Evolutionary conservation across 2,329 filamentous ascomycete genomes (phyloP), one percentile per base, ranked within the genome.

Genomic region (Pseudogymnoascus sp.): DNA sequence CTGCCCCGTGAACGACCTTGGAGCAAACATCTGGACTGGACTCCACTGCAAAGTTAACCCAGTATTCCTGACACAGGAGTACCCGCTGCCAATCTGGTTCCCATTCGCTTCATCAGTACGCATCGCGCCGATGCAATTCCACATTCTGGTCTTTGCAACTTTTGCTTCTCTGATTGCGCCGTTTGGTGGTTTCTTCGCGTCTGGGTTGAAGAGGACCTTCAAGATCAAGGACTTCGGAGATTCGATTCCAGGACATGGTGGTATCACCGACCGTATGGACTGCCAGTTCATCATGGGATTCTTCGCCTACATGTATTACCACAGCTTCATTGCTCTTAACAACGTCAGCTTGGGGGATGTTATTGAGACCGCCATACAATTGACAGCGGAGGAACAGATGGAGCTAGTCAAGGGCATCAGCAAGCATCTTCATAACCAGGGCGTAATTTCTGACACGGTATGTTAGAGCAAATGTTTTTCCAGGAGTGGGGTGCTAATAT

Each of bases 241-340:
- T 76, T 96, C 92, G 1, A 99, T 99, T 69, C 94, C 94, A 1
- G 94, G 94, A 21, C 94, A 99, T 71, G 94, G 94, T 65, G 94
- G 94, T 69, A 97, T 99, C 78, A 99, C 94, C 14, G 94, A 99
- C 74, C 90, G 94, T 65, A 97, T 99, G 93, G 94, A 99, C 74
- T 99, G 94, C 75, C 94, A 99, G 74, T 99, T 99, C 78, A 97
- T 97, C 79, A 99, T 99, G 94, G 94, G 94, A 7, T 94, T 96
- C 77, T 97, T 99, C 71, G 86, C 93, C 14, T 97, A 92, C 79
- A 92, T 99, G 83, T 99, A 99, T 78, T 99, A 95, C 78, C 92
- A 97, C 75, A 94, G 90, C 72, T 99, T 99, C 75, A 93, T 99
- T 71, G 92, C 92, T 3, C 82, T 91, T 6, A 86, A 96, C 80